These are phyloP conservation scores for Trametes hirsuta DNA, from an alignment of 1,284 basidiomycete genomes.

Conservation along the genomic window DNA sequence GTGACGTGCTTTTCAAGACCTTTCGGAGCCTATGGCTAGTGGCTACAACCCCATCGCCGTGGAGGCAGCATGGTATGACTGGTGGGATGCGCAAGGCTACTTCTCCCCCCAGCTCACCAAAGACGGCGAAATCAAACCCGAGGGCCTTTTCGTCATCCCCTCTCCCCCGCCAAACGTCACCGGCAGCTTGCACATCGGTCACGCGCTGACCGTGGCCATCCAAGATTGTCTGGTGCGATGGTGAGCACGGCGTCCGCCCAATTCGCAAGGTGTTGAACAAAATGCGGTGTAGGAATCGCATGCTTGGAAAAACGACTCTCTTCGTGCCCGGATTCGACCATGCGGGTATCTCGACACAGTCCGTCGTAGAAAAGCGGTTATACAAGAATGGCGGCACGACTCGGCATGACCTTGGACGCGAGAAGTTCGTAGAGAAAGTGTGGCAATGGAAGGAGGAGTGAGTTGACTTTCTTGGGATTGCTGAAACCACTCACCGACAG, in stretches of 20 bases:
- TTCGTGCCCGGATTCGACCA: constrained; percentile 98
- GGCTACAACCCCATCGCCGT: constrained; percentile 96
- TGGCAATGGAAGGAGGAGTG: constrained; percentile 98
- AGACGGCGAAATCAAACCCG: constrained; percentile 59
- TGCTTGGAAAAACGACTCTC: constrained; percentile 92
- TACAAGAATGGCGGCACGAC: constrained; percentile 81
- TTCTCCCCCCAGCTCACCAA: constrained; percentile 80
- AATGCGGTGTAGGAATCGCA: constrained; percentile 77
- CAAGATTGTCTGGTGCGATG: constrained; percentile 91
- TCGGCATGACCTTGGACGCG: constrained; percentile 93
- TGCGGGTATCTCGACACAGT: constrained; percentile 98
- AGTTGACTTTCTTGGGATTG: constrained; percentile 32
- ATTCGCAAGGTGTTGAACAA: neutral
- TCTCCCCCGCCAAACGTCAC: constrained; percentile 99
- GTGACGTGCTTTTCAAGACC: constrained; percentile 54
- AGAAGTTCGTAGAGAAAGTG: constrained; percentile 90
- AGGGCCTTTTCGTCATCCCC: constrained; percentile 86
- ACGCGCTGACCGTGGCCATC: constrained; percentile 91
- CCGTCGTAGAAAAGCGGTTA: constrained; percentile 94
- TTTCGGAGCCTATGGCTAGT: constrained; percentile 84
- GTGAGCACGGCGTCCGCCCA: constrained; percentile 46
- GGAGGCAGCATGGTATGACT: constrained; percentile 97
- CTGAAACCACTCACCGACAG: constrained; percentile 14
- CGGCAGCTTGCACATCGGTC: constrained; percentile 95
- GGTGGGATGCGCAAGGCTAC: constrained; percentile 93